Percentiles rank a stretch among this genome's conserved stretches.
These are phyloP conservation scores for Fusarium incarnatum DNA, from an alignment of 2,329 filamentous ascomycete genomes.

Conservation along the genomic window DNA sequence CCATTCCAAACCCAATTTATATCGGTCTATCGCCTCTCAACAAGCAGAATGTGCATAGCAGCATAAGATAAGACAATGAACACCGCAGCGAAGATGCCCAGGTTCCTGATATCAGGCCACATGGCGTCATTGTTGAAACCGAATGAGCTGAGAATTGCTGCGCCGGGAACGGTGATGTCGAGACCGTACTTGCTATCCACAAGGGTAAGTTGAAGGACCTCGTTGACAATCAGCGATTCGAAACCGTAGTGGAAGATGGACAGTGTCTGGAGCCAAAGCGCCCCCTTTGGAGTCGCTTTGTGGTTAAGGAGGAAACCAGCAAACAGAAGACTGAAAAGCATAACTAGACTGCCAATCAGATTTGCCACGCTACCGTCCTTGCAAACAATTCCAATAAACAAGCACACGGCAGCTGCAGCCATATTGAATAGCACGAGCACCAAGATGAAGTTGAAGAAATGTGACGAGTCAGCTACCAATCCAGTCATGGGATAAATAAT, in stretches of 20 bases:
- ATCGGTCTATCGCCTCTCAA: slow-evolving; percentile 74
- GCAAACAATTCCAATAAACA: slow-evolving; percentile 97
- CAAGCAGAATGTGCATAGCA: slow-evolving; percentile 92
- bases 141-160: slow-evolving; percentile 92
- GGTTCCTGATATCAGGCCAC: slow-evolving; percentile 84
- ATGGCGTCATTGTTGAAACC: slow-evolving; percentile 90
- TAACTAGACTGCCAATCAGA: slow-evolving; percentile 91
- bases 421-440: slow-evolving; percentile 96
- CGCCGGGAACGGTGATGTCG: slow-evolving; percentile 95
- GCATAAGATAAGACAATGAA: slow-evolving; percentile 90
- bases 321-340: slow-evolving; percentile 97
- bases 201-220: slow-evolving; percentile 89
- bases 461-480: slow-evolving; percentile 80
- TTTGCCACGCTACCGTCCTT: slow-evolving; percentile 92
- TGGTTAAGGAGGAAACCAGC: slow-evolving; percentile 95
- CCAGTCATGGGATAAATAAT: slow-evolving; percentile 99
- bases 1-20: slow-evolving; percentile 9
- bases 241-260: slow-evolving; percentile 99
- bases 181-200: slow-evolving; percentile 96
- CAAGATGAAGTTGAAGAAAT: slow-evolving; percentile 92
- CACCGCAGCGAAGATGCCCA: slow-evolving; percentile 82
- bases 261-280: slow-evolving; percentile 89
- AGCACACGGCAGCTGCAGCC: slow-evolving; percentile 89
- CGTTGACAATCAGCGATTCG: slow-evolving; percentile 95
- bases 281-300: slow-evolving; percentile 86